Conservation (phyloP, 1,139 yeast genomes). For the Kodamaea suecica region DNA sequence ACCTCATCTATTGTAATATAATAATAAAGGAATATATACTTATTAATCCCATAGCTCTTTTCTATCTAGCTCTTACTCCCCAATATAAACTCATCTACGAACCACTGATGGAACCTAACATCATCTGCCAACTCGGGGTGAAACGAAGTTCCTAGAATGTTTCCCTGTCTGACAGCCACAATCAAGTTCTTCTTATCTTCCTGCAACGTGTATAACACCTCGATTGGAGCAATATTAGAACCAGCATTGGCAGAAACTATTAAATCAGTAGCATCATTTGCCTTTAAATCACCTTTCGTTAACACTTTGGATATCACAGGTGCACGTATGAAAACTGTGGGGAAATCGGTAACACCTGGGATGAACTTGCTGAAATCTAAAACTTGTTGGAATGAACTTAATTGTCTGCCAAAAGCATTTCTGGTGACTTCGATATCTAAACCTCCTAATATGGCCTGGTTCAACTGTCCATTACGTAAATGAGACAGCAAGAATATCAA, state of each 20-base stretch:
- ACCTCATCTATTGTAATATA: too few species aligned
- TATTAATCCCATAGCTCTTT: too few species aligned
- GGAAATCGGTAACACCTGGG: conserved; percentile 40
- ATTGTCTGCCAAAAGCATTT: conserved; percentile 79
- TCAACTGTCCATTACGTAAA: conserved; percentile 52
- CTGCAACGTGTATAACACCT: conserved; percentile 41
- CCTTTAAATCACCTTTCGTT: conserved; percentile 11
- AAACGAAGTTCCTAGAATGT: conserved; percentile 69
- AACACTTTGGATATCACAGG: conserved; percentile 58
- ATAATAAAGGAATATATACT: too few species aligned
- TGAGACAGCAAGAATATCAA: conserved; percentile 62
- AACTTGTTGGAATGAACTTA: conserved; percentile 57
- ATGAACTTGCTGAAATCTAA: conserved; percentile 52
- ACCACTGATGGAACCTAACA: conserved; percentile 68
- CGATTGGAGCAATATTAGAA: conserved; percentile 31
- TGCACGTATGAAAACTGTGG: conserved; percentile 72
- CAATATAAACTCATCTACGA: conserved; percentile 54
- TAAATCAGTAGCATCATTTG: conserved; percentile 12
- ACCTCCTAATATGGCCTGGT: conserved; percentile 65
- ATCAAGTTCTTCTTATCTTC: conserved; percentile 6
- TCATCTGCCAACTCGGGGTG: conserved; percentile 75
- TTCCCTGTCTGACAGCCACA: conserved; percentile 55
- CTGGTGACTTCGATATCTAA: conserved; percentile 62
- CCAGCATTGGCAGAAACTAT: conserved; percentile 27
- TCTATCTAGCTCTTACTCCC: conserved; percentile 6